Conservation (phyloP, 768 basidiomycete species). For the Hydnum rufescens region DNA sequence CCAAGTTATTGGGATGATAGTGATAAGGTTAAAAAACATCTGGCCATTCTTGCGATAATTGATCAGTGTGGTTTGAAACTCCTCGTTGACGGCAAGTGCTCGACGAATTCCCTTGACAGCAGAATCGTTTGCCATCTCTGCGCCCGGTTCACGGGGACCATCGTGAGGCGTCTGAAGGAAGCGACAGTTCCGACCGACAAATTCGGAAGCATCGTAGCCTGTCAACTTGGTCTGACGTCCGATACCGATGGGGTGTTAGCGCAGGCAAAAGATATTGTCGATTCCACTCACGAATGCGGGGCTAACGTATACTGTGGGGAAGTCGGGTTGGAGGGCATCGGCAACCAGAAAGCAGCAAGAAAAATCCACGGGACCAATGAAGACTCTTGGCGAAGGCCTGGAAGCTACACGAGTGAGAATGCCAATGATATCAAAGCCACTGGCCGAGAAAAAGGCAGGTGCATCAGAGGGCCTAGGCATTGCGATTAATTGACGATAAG, state of each 20-base stretch:
- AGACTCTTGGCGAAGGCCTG: slow-evolving; percentile 52
- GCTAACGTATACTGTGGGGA: slow-evolving; percentile 79
- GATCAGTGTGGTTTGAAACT: slow-evolving; percentile 70
- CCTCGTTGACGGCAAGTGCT: slow-evolving; percentile 49
- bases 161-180: slow-evolving; percentile 74
- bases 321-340: slow-evolving; percentile 63
- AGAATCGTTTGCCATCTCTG: slow-evolving; percentile 27
- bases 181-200: slow-evolving; percentile 78
- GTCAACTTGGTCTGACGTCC: slow-evolving; percentile 28
- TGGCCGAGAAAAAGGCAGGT: slow-evolving; percentile 63
- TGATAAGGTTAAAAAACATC: slow-evolving; percentile 82
- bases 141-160: slow-evolving; percentile 14
- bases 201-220: slow-evolving; percentile 52
- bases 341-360: slow-evolving; percentile 84
- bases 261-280: background rate
- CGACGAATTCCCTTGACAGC: slow-evolving; percentile 46
- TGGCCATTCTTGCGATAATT: slow-evolving; percentile 76
- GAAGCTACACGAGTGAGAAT: slow-evolving; percentile 59
- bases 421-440: slow-evolving; percentile 78
- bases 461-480: slow-evolving; percentile 4
- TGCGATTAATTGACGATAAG: background rate
- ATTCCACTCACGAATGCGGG: slow-evolving; percentile 41
- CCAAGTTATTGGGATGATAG: slow-evolving; percentile 68
- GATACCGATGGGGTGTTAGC: background rate
- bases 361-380: slow-evolving; percentile 80